Evolutionary conservation across 2,329 filamentous ascomycete species (phyloP), one percentile per base, ranked within the genome.

Genomic region (Chaetomiaceae sp.): DNA sequence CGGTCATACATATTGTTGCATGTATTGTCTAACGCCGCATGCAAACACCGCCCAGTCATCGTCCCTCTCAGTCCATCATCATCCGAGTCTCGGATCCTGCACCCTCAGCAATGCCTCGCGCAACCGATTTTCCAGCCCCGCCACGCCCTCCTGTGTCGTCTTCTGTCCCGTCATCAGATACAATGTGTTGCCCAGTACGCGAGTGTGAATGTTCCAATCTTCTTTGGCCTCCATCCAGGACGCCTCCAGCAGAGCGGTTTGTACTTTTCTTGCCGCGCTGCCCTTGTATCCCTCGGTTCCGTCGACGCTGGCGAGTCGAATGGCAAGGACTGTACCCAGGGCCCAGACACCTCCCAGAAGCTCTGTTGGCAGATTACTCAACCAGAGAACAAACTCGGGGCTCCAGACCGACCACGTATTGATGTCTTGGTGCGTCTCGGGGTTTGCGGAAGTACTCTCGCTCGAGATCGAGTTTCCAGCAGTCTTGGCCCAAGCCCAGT

Each of bases 261-360:
- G 73, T 0, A 79, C 57, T 0, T 65, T 66, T n/a, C 64, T 62
- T 0, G 77, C 74, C 0, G 71, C 74, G 12, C 67, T 69, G 55
- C 75, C 77, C 51, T 68, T 73, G 56, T 78, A 78, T 0, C 75
- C 75, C 1, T 66, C 57, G 3, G 5, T 70, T 8, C 68, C 66
- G 1, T 66, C 62, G 3, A 23, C 23, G 16, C 44, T 44, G 12
- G 73, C 71, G 4, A 81, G 60, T 21, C 72, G 73, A 33, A 95
- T 82, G 0, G 85, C 84, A 10, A 93, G 71, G 1, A 93, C 85
- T 2, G 81, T 86, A 0, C 89, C 89, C 1, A 93, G 69, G 0
- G 87, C 85, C 70, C 88, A 87, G 0, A 86, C 80, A 7, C 83
- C 80, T 3, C 80, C 73, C 0, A 93, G 80, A 86, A 90, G 37